Evolutionary conservation across 768 basidiomycete genomes (phyloP).

Genomic region (Auricularia sp.): DNA sequence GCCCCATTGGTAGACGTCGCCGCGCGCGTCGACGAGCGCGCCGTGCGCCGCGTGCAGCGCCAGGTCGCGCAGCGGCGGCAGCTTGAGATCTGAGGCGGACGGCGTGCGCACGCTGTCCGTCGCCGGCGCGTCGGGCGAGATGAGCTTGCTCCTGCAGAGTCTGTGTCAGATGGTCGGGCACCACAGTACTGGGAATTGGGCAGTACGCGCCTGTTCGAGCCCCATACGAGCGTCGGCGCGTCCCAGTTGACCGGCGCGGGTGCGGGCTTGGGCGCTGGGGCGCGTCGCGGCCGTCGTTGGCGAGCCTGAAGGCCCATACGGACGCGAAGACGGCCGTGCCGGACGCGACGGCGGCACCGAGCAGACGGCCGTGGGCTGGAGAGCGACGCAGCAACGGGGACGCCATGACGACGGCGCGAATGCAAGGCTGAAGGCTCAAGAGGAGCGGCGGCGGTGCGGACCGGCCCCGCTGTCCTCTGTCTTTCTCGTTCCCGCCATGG

Average conservation of each 20-base stretch:
- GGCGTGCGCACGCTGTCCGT: conserved; percentile 40
- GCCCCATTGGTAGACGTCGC: conserved; percentile 83
- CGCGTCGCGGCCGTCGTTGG: neutral
- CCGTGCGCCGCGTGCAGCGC: conserved; percentile 51
- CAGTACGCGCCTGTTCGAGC: conserved; percentile 53
- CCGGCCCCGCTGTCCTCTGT: too few species aligned
- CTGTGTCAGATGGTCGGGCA: neutral
- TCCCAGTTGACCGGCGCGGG: neutral
- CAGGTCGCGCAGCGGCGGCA: conserved; percentile 63
- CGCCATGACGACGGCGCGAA: too few species aligned
- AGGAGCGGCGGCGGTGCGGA: too few species aligned
- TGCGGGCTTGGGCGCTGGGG: neutral
- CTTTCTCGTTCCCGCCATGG: neutral
- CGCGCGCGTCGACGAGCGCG: conserved; percentile 67
- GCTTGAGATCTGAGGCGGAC: conserved; percentile 46
- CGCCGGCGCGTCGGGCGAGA: conserved; percentile 30
- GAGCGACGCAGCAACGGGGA: too few species aligned
- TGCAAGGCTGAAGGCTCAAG: too few species aligned
- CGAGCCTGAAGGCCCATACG: neutral
- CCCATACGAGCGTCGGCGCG: conserved; percentile 46
- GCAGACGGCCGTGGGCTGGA: too few species aligned
- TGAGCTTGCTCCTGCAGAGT: conserved; percentile 32
- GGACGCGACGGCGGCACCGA: too few species aligned
- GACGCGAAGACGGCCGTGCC: neutral
- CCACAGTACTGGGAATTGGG: neutral